Percentiles rank a stretch among this genome's conserved stretches.
These are phyloP conservation scores for Grosmannia serpens DNA, from an alignment of 2,329 filamentous ascomycete species.

Conservation along the genomic window DNA sequence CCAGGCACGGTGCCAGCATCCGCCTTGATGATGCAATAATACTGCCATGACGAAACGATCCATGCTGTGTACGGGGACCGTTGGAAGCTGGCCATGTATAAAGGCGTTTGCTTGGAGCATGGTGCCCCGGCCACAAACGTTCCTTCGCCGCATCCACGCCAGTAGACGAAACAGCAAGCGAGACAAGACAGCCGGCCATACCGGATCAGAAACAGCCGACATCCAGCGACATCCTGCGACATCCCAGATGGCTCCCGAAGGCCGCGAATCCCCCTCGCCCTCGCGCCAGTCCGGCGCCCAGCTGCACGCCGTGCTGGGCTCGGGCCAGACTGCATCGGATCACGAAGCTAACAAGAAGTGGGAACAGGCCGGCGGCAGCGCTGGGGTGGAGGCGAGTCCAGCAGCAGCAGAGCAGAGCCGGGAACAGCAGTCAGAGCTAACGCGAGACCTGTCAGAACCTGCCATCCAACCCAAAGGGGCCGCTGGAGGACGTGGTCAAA, in stretches of 20 bases:
- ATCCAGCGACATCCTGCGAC: too few relatives aligned
- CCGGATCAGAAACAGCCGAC: too few relatives aligned
- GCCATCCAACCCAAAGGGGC: constrained; percentile 53
- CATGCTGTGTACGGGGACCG: too few relatives aligned
- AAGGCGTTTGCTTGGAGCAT: not conserved
- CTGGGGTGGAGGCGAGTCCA: constrained; percentile 5
- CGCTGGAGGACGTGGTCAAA: constrained; percentile 48
- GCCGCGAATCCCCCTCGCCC: constrained; percentile 68
- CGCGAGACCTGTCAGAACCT: constrained; percentile 29
- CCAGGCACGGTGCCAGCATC: not conserved
- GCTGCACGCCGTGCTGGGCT: constrained; percentile 43
- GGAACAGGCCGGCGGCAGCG: not conserved
- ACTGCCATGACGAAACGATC: not conserved
- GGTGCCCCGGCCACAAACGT: too few relatives aligned
- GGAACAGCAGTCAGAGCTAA: not conserved
- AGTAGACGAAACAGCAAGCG: too few relatives aligned
- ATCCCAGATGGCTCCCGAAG: constrained; percentile 43
- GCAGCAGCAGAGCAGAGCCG: not conserved
- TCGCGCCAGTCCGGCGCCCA: constrained; percentile 56
- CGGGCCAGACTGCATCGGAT: constrained; percentile 43
- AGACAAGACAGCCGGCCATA: too few relatives aligned
- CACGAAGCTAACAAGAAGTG: constrained; percentile 33
- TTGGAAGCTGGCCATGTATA: not conserved
- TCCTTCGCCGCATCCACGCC: too few relatives aligned
- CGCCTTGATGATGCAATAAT: not conserved